Evolutionary conservation across 225 moss, liverwort and hornwort species (phyloP).

Genomic region (Asterella californica): DNA sequence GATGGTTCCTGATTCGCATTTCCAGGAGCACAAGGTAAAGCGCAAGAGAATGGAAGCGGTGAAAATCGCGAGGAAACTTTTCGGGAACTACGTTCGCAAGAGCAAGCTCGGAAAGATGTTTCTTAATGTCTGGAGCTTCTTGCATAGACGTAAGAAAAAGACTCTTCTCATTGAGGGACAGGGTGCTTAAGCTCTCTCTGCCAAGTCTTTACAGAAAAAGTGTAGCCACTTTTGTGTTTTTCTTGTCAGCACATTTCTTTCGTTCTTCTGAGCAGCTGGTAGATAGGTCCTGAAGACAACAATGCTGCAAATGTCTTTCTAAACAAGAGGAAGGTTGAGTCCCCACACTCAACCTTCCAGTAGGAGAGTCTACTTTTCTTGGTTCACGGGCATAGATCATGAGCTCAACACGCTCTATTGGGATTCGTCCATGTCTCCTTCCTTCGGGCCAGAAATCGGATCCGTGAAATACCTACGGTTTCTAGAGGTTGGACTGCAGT

Average conservation of each 20-base stretch:
- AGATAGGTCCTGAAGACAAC: not conserved
- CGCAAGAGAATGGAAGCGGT: conserved; percentile 19
- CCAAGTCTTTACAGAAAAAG: too few relatives aligned
- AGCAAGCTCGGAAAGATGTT: conserved; percentile 26
- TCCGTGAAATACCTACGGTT: not conserved
- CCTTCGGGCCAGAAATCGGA: not conserved
- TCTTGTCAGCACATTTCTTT: not conserved
- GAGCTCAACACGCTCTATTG: not conserved
- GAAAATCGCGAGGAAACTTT: conserved; percentile 20
- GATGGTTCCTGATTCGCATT: conserved; percentile 14
- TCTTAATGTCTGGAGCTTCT: conserved; percentile 23
- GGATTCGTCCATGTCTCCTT: not conserved
- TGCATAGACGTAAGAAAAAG: conserved; percentile 24
- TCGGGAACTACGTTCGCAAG: conserved; percentile 24
- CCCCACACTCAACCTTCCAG: not conserved
- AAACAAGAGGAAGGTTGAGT: not conserved
- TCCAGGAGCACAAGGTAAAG: conserved; percentile 23
- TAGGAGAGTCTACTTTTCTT: not conserved
- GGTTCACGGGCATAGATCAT: not conserved
- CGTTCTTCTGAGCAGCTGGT: not conserved
- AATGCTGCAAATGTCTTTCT: not conserved
- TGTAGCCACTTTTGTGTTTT: not conserved
- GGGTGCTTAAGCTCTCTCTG: not conserved
- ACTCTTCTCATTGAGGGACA: conserved; percentile 1
- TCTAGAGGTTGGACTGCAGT: not conserved